Percentiles rank a stretch among this genome's conserved stretches.
Conservation (phyloP, 495 filamentous ascomycete genomes). For the Penicillium antarcticum region DNA sequence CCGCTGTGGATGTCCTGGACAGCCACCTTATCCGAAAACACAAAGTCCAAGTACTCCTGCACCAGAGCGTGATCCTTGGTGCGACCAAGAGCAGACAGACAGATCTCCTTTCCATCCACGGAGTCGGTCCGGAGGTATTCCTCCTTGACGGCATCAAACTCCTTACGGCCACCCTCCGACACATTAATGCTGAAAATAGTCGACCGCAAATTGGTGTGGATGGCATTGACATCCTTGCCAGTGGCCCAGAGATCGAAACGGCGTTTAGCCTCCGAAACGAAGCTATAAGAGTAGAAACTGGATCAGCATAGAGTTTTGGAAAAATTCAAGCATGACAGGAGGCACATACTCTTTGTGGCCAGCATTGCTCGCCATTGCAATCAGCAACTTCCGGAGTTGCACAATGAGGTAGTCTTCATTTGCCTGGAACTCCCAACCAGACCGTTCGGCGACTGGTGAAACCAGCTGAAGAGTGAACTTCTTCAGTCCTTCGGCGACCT, state of each 20-base stretch:
- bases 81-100: slow-evolving; percentile 71
- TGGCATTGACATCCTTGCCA: slow-evolving; percentile 59
- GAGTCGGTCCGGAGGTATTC: slow-evolving; percentile 79
- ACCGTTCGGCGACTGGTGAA: slow-evolving; percentile 63
- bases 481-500: slow-evolving; percentile 62
- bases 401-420: slow-evolving; percentile 78
- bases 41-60: slow-evolving; percentile 67
- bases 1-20: slow-evolving; percentile 84
- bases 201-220: slow-evolving; percentile 76
- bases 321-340: not conserved
- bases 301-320: slow-evolving; percentile 17
- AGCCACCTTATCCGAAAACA: slow-evolving; percentile 73
- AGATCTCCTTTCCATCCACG: slow-evolving; percentile 86
- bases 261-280: slow-evolving; percentile 64
- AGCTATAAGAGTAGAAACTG: slow-evolving; percentile 34
- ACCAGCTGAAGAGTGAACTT: slow-evolving; percentile 71
- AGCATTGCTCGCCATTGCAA: slow-evolving; percentile 67
- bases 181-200: slow-evolving; percentile 80
- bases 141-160: slow-evolving; percentile 72
- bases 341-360: slow-evolving; percentile 65
- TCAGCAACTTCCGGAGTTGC: slow-evolving; percentile 76
- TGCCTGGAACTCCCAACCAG: slow-evolving; percentile 79
- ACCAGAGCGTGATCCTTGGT: slow-evolving; percentile 66
- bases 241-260: slow-evolving; percentile 73
- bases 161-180: slow-evolving; percentile 58